Evolutionary conservation across 768 basidiomycete genomes (phyloP), one percentile per base, ranked within the genome.

Genomic region (Suillus subluteus): DNA sequence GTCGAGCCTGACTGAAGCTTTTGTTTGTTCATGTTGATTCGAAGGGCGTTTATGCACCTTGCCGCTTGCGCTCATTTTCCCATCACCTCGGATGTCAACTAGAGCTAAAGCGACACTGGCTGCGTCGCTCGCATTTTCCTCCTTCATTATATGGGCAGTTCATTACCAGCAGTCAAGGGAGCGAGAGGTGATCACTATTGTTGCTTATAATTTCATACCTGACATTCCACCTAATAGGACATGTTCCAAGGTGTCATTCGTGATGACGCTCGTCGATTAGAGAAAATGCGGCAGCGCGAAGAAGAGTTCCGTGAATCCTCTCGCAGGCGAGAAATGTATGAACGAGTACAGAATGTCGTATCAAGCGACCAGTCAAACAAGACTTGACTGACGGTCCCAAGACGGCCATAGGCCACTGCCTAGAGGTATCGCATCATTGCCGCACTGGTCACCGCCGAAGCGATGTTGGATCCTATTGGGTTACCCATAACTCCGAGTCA

Each of bases 221-320:
- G 63, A 59, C 32, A 26, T 55, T 62, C 3, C 44, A 30, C 30
- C 3, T 67, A 18, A 32, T 55, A 98, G 96, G 88, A 81, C 37
- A 98, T 98, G 96, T 97, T 92, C 74, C 83, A 90, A 74, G 96
- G 96, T 32, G 96, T 98, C 3, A 73, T 97, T 56, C 87, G 89
- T 62, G 96, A 98, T 74, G 96, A 98, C 73, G 92, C 89, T 71
- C 88, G 95, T 32, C 82, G 91, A 67, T 82, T 77, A 72, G 86
- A 88, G 73, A 95, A 95, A 79, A 86, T 86, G 85, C 82, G 70
- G 58, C 85, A 88, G 76, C 83, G 89, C 68, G 85, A 90, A 75
- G 85, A 83, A 66, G 90, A 87, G 0, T 77, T 89, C 30, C 80
- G 84, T 59, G 84, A 85, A 58, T 93, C 92, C 0, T 81, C 81